Conservation (phyloP, 495 filamentous ascomycete species). For the Talaromyces nanjingensis region DNA sequence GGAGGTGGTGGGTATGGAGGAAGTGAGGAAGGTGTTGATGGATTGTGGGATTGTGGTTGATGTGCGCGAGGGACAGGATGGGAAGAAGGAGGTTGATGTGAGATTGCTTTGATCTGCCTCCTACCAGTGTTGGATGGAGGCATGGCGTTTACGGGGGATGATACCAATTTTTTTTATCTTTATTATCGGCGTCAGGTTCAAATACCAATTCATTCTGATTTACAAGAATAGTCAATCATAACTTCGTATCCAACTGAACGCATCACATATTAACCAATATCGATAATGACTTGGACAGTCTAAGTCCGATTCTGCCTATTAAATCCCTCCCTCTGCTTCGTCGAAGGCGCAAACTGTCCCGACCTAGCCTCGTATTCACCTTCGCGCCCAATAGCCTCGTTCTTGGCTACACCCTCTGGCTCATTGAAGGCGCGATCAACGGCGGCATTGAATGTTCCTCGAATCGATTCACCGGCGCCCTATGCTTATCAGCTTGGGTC, state of each 20-base stretch:
- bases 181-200: background rate
- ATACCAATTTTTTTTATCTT: background rate
- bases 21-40: background rate
- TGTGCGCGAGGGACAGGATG: background rate
- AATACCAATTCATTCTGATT: background rate
- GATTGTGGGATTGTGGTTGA: conserved; percentile 4
- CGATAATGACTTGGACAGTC: too few relatives aligned
- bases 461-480: conserved; percentile 39
- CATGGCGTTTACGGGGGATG: too few relatives aligned
- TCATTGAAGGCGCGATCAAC: conserved; percentile 36
- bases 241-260: background rate
- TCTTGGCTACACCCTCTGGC: conserved; percentile 27
- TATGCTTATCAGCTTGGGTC: conserved; percentile 7
- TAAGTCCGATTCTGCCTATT: background rate
- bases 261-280: background rate
- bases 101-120: background rate
- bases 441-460: conserved; percentile 30
- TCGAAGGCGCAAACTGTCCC: conserved; percentile 15
- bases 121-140: too few relatives aligned
- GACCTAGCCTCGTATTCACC: conserved; percentile 32
- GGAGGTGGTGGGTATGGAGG: background rate
- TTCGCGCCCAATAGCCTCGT: conserved; percentile 28
- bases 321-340: conserved; percentile 5
- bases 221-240: background rate
- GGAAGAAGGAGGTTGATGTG: background rate